These are phyloP conservation scores for Geoglossum glabrum DNA, from an alignment of 495 filamentous ascomycete species.

Conservation along the genomic window DNA sequence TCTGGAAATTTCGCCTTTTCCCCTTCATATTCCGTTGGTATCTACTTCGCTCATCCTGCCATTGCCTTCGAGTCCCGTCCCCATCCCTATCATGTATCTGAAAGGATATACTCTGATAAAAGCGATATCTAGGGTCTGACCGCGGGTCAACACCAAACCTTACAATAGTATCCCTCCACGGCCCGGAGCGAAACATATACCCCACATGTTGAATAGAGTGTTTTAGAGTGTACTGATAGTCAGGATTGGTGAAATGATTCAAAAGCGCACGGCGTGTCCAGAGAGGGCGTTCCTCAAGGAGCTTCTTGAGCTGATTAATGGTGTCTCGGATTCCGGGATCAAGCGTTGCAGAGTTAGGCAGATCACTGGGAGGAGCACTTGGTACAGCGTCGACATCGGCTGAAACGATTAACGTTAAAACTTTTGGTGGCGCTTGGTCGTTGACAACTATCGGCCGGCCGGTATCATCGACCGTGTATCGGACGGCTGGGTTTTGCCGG, in stretches of 20 bases:
- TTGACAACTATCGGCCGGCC: slow-evolving; percentile 34
- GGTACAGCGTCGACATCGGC: slow-evolving; percentile 35
- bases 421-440: slow-evolving; percentile 28
- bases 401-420: slow-evolving; percentile 37
- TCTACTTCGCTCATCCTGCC: slow-evolving; percentile 1
- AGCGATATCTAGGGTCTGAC: slow-evolving; percentile 44
- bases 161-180: slow-evolving; percentile 75
- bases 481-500: slow-evolving; percentile 27
- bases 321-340: slow-evolving; percentile 32
- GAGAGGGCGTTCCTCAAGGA: slow-evolving; percentile 57
- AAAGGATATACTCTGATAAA: slow-evolving; percentile 81
- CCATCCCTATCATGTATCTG: slow-evolving; percentile 21
- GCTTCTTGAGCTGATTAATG: slow-evolving; percentile 33
- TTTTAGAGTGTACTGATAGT: slow-evolving; percentile 37
- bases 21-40: neutral
- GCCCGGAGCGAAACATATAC: slow-evolving; percentile 77
- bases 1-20: slow-evolving; percentile 15
- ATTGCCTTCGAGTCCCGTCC: slow-evolving; percentile 14
- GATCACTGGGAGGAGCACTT: slow-evolving; percentile 25
- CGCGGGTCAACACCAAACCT: slow-evolving; percentile 74
- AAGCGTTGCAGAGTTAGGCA: slow-evolving; percentile 25
- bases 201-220: slow-evolving; percentile 54
- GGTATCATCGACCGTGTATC: slow-evolving; percentile 25
- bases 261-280: slow-evolving; percentile 66
- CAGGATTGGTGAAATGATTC: slow-evolving; percentile 14